phyloP scores from a whole-genome alignment of 2,329 filamentous ascomycete genomes.

The Chaetomiaceae sp. region DNA sequence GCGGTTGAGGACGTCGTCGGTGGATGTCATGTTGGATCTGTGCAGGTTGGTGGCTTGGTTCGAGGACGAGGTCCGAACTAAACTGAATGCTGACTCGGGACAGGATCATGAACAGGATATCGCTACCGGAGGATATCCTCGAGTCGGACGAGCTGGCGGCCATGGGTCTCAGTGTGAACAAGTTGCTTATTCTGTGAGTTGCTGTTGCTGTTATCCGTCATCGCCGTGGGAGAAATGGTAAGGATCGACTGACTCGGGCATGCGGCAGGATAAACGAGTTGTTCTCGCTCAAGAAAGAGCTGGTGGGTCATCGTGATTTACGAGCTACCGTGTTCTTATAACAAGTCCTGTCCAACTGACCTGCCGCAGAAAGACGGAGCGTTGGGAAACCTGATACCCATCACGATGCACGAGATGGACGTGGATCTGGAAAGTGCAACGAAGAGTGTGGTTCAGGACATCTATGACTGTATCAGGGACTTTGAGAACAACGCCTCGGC shows the following conservation, averaged over 20 bases:
- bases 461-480: not conserved
- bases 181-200: slow-evolving; percentile 18
- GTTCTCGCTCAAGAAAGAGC: slow-evolving; percentile 23
- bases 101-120: slow-evolving; percentile 13
- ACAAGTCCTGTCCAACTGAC: not conserved
- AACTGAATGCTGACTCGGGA: not conserved
- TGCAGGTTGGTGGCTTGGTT: not conserved
- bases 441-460: not conserved
- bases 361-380: slow-evolving; percentile 14
- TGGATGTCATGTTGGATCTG: slow-evolving; percentile 15
- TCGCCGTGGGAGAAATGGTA: not conserved
- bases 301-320: too few relatives aligned
- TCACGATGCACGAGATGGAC: slow-evolving; percentile 11
- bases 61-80: not conserved
- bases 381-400: slow-evolving; percentile 16
- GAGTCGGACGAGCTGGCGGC: not conserved
- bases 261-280: slow-evolving; percentile 20
- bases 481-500: slow-evolving; percentile 8
- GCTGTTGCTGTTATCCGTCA: too few relatives aligned
- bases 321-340: too few relatives aligned
- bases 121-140: slow-evolving; percentile 1
- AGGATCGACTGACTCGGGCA: not conserved
- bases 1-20: slow-evolving; percentile 15
- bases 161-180: slow-evolving; percentile 12
- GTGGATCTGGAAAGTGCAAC: slow-evolving; percentile 7